Conservation (phyloP, 2,329 filamentous ascomycete species). For the Phoma sp. region DNA sequence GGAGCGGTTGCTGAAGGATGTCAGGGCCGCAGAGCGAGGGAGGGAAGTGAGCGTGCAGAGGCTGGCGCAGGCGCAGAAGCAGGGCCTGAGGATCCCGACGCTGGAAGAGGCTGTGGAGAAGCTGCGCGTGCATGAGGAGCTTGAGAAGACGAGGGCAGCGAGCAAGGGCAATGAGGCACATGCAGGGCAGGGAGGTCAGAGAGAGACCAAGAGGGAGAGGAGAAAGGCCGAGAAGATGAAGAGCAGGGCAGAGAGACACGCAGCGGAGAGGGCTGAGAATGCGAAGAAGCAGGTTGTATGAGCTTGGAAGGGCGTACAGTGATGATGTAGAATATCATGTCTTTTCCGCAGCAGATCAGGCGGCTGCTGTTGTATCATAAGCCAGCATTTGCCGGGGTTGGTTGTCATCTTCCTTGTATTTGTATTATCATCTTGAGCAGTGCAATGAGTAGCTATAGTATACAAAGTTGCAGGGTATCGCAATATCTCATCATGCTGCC, state of each 20-base stretch:
- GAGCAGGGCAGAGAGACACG: conserved; percentile 32
- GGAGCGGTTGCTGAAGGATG: conserved; percentile 65
- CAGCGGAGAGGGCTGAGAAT: conserved; percentile 32
- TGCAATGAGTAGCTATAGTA: conserved; percentile 17
- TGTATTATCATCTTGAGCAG: conserved; percentile 12
- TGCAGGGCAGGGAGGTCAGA: conserved; percentile 37
- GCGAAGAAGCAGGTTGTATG: conserved; percentile 33
- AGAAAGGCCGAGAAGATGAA: conserved; percentile 33
- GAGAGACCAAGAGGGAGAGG: conserved; percentile 36
- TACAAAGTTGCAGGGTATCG: conserved; percentile 43
- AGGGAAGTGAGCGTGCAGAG: conserved; percentile 36
- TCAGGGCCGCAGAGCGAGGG: conserved; percentile 55
- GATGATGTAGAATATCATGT: conserved; percentile 12
- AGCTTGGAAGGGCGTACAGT: neutral
- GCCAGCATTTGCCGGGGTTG: conserved; percentile 5
- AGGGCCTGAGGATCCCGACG: conserved; percentile 38
- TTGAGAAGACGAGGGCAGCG: conserved; percentile 24
- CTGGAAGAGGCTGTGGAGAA: conserved; percentile 43
- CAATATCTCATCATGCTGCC: conserved; percentile 29
- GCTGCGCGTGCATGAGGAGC: conserved; percentile 30
- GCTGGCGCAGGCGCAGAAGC: conserved; percentile 36
- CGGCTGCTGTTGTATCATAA: conserved; percentile 5
- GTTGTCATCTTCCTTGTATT: conserved; percentile 14
- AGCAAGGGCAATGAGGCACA: conserved; percentile 26
- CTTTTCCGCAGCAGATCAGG: conserved; percentile 4